Conservation (phyloP, 2,329 filamentous ascomycete genomes). For the Coniochaeta sp. region DNA sequence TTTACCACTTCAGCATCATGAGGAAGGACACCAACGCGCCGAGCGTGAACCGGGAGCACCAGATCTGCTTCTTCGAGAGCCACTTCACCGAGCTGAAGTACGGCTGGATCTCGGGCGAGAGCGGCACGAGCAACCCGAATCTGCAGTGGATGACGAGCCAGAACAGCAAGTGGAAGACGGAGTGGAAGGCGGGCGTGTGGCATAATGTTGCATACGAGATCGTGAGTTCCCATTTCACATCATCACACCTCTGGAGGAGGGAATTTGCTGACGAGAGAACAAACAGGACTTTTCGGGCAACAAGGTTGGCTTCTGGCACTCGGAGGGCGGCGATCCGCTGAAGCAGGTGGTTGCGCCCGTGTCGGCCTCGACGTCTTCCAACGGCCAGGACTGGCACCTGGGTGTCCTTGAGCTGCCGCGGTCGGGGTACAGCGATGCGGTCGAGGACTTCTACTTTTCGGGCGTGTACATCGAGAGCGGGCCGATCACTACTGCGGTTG, state of each 20-base stretch:
- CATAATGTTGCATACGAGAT: conserved; percentile 72
- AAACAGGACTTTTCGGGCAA: conserved; percentile 48
- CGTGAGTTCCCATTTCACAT: conserved; percentile 19
- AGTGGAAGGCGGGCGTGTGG: conserved; percentile 58
- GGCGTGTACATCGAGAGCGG: conserved; percentile 64
- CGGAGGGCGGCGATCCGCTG: conserved; percentile 51
- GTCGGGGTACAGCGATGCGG: conserved; percentile 41
- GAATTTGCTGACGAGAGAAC: not conserved
- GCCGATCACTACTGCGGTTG: conserved; percentile 17
- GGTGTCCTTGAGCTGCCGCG: conserved; percentile 60
- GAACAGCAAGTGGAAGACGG: conserved; percentile 53
- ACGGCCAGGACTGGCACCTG: conserved; percentile 67
- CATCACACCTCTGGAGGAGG: not conserved
- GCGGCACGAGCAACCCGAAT: conserved; percentile 37
- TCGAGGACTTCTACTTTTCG: conserved; percentile 65
- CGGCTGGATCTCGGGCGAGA: conserved; percentile 47
- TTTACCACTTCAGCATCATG: conserved; percentile 67
- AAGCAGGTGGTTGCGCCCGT: conserved; percentile 53
- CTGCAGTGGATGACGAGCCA: conserved; percentile 60
- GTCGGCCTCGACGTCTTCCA: conserved; percentile 51
- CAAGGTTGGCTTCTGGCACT: conserved; percentile 64
- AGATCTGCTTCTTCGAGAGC: conserved; percentile 56
- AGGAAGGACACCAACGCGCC: conserved; percentile 52
- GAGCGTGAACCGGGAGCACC: conserved; percentile 57
- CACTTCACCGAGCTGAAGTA: conserved; percentile 72